Base-by-base conservation (phyloP, 495 filamentous ascomycete genomes). In the Aspergillus panamensis region DNA sequence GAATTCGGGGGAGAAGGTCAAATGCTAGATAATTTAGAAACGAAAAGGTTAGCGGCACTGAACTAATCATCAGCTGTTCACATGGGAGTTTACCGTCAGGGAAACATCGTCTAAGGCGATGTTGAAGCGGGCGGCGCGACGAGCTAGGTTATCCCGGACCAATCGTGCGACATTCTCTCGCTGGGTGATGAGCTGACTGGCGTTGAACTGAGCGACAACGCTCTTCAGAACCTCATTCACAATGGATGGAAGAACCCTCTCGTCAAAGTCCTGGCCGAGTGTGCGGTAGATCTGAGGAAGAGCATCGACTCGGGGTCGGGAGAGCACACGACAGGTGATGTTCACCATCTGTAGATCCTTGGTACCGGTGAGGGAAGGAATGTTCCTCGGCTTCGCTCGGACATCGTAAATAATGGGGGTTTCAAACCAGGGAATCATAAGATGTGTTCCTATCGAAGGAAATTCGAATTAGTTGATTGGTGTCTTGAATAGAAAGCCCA, bases 291-390 rank as follows among this genome's bases (percentile, higher is more conserved):
- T 97, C 72, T 93, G 89, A 6, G 94, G 94, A 30, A 98, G 85
- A 31, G 92, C 89, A 54, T 90, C 84, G 64, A 97, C 78, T 37
- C 88, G 85, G 58, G 94, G 94, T 69, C 90, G 82, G 44, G 92
- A 96, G 53, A 98, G 90, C 49, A 98, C 94, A 92, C 94, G 95
- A 78, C 94, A 98, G 68, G 95, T 98, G 73, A 98, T 98, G 82
- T 98, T 98, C 71, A 98, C 94, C 94, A 98, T 98, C 82, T 98
- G 94, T 71, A 98, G 77, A 75, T 98, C 94, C 77, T 98, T 98
- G 68, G 94, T 98, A 62, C 95, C 94, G 53, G 94, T 97, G 54
- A 98, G 87, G 67, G 94, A 98, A 60, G 94, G 87, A 58, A 98
- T 94, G 69, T 93, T 96, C 66, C 95, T 86, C 64, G 94, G 94